Percentiles rank a stretch among this genome's conserved stretches.
phyloP scores from a whole-genome alignment of 257 asterid genomes.

The Fraxinus anomala region DNA sequence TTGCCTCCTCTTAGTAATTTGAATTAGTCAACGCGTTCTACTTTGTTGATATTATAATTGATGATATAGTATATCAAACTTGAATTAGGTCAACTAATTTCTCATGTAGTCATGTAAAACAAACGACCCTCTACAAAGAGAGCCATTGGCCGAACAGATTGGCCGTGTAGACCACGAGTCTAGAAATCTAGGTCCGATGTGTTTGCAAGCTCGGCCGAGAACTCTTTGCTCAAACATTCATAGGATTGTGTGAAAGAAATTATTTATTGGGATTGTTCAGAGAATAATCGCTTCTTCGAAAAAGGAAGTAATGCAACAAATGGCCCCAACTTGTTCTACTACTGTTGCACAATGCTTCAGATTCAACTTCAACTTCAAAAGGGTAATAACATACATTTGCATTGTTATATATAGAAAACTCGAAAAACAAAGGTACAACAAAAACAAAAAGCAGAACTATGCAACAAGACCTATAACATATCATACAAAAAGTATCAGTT shows the following conservation, averaged over 20 bases:
- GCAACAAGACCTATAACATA: background rate
- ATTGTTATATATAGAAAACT: background rate
- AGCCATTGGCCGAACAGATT: background rate
- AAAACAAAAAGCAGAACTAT: background rate
- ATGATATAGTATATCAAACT: too few species aligned
- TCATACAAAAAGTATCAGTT: background rate
- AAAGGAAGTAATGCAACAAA: too few species aligned
- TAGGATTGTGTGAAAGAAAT: background rate
- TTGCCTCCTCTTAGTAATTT: too few species aligned
- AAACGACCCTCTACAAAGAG: too few species aligned
- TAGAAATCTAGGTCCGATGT: background rate
- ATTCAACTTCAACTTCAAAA: background rate
- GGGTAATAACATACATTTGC: background rate
- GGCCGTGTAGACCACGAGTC: background rate
- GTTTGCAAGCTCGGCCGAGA: background rate
- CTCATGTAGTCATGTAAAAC: too few species aligned
- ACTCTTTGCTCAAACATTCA: background rate
- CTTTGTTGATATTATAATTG: too few species aligned
- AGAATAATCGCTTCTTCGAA: too few species aligned
- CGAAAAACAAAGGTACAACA: background rate
- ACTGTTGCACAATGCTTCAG: too few species aligned
- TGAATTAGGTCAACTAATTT: too few species aligned
- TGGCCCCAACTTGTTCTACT: too few species aligned
- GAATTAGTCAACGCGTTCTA: too few species aligned
- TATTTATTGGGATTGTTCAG: too few species aligned